These are phyloP conservation scores for Populus ilicifolia DNA, from an alignment of 345 rosid species.

Conservation along the genomic window DNA sequence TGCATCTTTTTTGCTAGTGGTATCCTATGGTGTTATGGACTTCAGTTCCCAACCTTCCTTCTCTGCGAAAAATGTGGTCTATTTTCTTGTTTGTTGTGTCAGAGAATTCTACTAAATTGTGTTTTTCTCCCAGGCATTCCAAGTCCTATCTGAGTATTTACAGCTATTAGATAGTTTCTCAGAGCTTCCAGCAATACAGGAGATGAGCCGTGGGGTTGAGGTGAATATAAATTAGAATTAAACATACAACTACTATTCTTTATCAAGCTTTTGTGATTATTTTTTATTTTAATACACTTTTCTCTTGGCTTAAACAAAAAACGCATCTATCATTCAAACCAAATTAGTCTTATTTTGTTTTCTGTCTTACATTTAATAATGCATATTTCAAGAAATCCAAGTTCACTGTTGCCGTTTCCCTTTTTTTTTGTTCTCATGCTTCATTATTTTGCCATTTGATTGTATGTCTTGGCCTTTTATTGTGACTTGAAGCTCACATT, in stretches of 20 bases:
- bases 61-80: not conserved
- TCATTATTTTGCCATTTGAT: not conserved
- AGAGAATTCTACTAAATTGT: conserved; percentile 17
- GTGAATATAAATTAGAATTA: conserved; percentile 35
- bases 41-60: conserved; percentile 2
- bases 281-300: too few species aligned
- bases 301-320: not conserved
- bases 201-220: conserved; percentile 98
- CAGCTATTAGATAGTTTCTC: conserved; percentile 88
- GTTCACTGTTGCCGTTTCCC: not conserved
- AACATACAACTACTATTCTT: not conserved
- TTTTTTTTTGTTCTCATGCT: not conserved
- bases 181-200: conserved; percentile 79
- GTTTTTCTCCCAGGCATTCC: conserved; percentile 71
- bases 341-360: not conserved
- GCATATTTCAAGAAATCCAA: not conserved
- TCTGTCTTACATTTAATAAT: not conserved
- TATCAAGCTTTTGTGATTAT: not conserved
- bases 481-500: conserved; percentile 4
- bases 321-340: not conserved
- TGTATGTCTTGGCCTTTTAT: conserved; percentile 1
- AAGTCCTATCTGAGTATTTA: conserved; percentile 91
- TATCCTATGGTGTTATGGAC: not conserved
- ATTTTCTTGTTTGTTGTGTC: not conserved
- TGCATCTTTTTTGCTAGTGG: not conserved